phyloP scores from a whole-genome alignment of 441 rosid species.

The Breynia disticha region DNA sequence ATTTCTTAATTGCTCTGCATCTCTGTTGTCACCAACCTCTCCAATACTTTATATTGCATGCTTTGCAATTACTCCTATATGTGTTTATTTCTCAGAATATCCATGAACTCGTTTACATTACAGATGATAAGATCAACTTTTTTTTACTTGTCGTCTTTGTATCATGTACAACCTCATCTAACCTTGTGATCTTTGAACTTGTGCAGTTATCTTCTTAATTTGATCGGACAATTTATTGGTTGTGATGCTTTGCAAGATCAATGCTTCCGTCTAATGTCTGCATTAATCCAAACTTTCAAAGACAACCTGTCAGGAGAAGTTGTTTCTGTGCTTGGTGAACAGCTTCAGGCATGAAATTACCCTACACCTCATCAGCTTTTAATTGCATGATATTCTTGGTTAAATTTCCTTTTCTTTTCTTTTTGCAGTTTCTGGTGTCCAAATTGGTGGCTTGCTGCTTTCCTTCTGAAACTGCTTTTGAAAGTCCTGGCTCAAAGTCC shows the following conservation, averaged over 20 bases:
- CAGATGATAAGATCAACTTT: too few species aligned
- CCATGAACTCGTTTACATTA: too few species aligned
- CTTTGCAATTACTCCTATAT: too few species aligned
- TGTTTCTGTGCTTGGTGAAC: conserved; percentile 76
- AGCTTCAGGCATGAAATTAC: conserved; percentile 59
- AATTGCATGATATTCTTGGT: background rate
- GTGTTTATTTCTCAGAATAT: too few species aligned
- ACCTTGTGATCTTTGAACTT: conserved; percentile 18
- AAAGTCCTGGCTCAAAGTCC: conserved; percentile 39
- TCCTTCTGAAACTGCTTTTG: conserved; percentile 35
- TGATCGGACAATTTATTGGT: conserved; percentile 76
- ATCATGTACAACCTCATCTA: conserved; percentile 9
- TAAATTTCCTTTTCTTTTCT: conserved; percentile 10
- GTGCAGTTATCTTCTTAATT: conserved; percentile 80
- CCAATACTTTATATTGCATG: too few species aligned
- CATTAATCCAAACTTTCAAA: conserved; percentile 49
- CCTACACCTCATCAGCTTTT: background rate
- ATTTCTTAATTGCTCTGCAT: too few species aligned
- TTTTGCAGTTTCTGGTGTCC: conserved; percentile 81
- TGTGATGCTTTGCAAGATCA: conserved; percentile 73
- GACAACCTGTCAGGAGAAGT: conserved; percentile 55
- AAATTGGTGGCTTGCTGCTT: conserved; percentile 85
- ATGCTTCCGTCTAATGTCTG: conserved; percentile 67
- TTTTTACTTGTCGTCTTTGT: background rate
- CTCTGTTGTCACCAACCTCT: too few species aligned